These are phyloP conservation scores for Macrotyloma uniflorum DNA, from an alignment of 306 rosid species.

Conservation along the genomic window DNA sequence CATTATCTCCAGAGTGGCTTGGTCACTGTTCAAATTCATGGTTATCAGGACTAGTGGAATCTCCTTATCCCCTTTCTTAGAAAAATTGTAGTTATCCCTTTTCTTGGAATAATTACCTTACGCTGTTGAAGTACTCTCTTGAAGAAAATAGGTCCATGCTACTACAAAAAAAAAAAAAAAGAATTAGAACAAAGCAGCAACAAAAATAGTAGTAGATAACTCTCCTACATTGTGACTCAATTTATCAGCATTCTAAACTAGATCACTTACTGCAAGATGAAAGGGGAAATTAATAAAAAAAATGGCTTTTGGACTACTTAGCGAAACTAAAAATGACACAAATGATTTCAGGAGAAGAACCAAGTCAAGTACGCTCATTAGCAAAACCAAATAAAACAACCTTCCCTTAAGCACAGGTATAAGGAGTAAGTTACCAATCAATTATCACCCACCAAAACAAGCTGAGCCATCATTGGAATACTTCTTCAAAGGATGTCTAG, in stretches of 20 bases:
- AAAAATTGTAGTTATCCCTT: not conserved
- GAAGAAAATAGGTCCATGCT: slow-evolving; percentile 22
- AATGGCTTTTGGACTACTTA: slow-evolving; percentile 2
- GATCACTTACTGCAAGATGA: not conserved
- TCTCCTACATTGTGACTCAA: not conserved
- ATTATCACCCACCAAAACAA: slow-evolving; percentile 32
- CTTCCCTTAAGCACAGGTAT: slow-evolving; percentile 29
- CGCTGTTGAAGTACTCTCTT: not conserved
- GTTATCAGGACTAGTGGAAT: not conserved
- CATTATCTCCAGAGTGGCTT: slow-evolving; percentile 6
- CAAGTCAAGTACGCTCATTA: not conserved
- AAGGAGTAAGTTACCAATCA: slow-evolving; percentile 23
- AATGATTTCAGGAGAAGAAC: not conserved
- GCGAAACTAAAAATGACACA: not conserved
- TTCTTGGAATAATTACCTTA: not conserved
- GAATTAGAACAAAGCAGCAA: not conserved
- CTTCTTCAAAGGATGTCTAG: slow-evolving; percentile 38
- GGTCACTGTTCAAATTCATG: not conserved
- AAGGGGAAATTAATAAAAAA: not conserved
- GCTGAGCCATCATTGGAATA: slow-evolving; percentile 22
- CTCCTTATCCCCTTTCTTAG: not conserved
- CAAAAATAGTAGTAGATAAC: not conserved
- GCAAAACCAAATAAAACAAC: slow-evolving; percentile 28
- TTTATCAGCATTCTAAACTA: not conserved
- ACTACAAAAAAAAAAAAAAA: slow-evolving; percentile 1